Conservation (phyloP, 2,329 filamentous ascomycete species). For the Pseudonectria foliicola region DNA sequence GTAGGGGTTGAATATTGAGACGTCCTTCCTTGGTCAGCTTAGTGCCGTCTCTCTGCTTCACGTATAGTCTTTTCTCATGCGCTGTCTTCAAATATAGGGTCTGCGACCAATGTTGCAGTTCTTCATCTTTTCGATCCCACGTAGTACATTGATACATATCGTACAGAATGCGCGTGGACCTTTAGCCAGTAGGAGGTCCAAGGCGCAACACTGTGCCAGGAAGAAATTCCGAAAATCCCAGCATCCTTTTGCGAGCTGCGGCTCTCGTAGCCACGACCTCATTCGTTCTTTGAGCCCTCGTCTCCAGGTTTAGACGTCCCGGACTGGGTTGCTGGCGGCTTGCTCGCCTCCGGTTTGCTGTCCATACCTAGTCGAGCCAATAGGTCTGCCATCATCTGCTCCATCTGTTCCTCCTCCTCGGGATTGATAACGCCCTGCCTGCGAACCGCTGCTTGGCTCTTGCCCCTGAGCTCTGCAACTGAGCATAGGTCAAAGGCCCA, state of each 20-base stretch:
- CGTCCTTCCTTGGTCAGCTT: too few relatives aligned
- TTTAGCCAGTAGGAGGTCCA: background rate
- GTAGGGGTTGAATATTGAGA: too few relatives aligned
- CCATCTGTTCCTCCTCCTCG: conserved; percentile 53
- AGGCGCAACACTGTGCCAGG: too few relatives aligned
- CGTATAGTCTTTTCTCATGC: too few relatives aligned
- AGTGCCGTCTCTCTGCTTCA: too few relatives aligned
- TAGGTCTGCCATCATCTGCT: conserved; percentile 53
- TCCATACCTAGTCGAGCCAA: conserved; percentile 44
- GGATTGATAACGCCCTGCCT: conserved; percentile 28
- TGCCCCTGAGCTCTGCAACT: conserved; percentile 54
- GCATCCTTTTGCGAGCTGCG: background rate
- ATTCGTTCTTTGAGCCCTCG: conserved; percentile 7
- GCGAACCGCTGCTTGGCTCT: conserved; percentile 36
- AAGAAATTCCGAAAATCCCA: too few relatives aligned
- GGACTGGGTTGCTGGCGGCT: background rate
- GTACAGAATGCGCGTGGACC: too few relatives aligned
- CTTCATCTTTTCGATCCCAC: background rate
- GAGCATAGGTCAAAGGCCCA: conserved; percentile 73
- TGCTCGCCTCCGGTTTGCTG: conserved; percentile 8
- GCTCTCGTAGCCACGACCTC: background rate
- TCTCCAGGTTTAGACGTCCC: conserved; percentile 5
- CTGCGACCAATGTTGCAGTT: too few relatives aligned
- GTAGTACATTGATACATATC: too few relatives aligned
- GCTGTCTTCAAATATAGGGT: too few relatives aligned